Base-by-base conservation (phyloP, 2,329 filamentous ascomycete genomes). In the Lachnellula subtilissima region DNA sequence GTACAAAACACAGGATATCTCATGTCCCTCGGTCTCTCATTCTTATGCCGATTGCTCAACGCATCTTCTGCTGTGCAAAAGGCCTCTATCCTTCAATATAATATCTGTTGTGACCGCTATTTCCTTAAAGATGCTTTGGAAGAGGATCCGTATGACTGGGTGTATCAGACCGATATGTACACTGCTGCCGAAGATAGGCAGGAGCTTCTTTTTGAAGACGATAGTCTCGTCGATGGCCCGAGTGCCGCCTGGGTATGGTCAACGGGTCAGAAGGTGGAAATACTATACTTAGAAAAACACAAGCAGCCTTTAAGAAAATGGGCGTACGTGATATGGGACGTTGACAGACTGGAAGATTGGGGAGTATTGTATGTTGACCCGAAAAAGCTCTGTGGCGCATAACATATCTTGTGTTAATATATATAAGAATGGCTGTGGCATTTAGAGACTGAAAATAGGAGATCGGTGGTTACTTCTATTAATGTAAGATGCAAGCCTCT, bases 291-390 rank as follows among this genome's bases (percentile, higher is more conserved):
- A 17, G 9, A 53, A 36, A 2, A 17, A 25, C 37, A 39, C 8
- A 56, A 50, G 25, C 4, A 49, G 14, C 15, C 39, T 48, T 37
- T 59, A 17, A 40, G 50, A 19, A 53, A 55, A 50, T 59, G 56
- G 56, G 56, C 36, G 14, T 59, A 59, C 32, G 56, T 56, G 32
- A 56, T 59, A 50, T 59, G 56, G 56, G 56, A 56, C 15, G 4
- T 45, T 45, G 42, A 17, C 11, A 19, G 9, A 6, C 17, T 45
- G 42, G 42, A 23, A 40, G 23, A 25, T 25, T 25, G 23, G 23
- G 6, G 23, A 5, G 4, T 25, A 25, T 25, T 25, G 23, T 2
- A 25, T 5, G 23, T 25, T 25, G 23, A 25, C 23, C 23, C 23
- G 23, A 6, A 25, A 6, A 3, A 25, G 23, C 23, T 25, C 4